Evolutionary conservation across 2,329 filamentous ascomycete genomes (phyloP), one percentile per base, ranked within the genome.

Genomic region (Plectosphaerella plurivora): DNA sequence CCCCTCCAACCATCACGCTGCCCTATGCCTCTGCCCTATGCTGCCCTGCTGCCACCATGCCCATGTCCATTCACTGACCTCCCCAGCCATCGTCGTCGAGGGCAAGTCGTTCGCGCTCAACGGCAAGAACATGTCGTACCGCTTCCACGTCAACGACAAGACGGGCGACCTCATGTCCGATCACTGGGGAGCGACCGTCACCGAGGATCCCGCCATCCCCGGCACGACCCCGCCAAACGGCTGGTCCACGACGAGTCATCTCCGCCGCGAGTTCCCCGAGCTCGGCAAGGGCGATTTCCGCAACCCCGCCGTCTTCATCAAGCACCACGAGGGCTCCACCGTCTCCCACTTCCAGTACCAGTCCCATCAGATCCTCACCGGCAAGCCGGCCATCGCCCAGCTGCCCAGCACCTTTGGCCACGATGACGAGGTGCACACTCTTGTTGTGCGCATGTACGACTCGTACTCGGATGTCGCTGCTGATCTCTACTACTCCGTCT

Each of bases 181-280:
- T 58, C 83, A 86, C 60, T 87, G 83, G 56, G 84, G 83, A 42
- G 81, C 75, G 12, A 73, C 71, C 1, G 71, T 77, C 3, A 74
- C 74, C 3, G 83, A 84, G 48, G 73, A 78, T 2, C 72, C 75
- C 0, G 68, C 72, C 1, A 69, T 73, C 37, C n/a, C n/a, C 41
- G 41, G 41, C 41, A 44, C 41, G 41, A 44, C 41, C 10, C 41
- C 41, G 41, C 41, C 41, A 16, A 61, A 73, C 16, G 84, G 84
- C 45, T 87, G 83, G 83, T 69, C 75, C 36, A 67, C 74, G 33
- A 61, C 72, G 47, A 64, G 75, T 36, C 76, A 75, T 11, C 81
- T 79, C 42, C 75, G 80, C 15, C 77, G 84, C 25, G 84, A 87
- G 61, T 86, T 84, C 51, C 84, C 84, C 2, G 83, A 87, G 54